A percentile compares a stretch with the other conserved stretches of the same genome.
phyloP scores from a whole-genome alignment of 805 yeast species.

The Myxozyma neotropica region DNA sequence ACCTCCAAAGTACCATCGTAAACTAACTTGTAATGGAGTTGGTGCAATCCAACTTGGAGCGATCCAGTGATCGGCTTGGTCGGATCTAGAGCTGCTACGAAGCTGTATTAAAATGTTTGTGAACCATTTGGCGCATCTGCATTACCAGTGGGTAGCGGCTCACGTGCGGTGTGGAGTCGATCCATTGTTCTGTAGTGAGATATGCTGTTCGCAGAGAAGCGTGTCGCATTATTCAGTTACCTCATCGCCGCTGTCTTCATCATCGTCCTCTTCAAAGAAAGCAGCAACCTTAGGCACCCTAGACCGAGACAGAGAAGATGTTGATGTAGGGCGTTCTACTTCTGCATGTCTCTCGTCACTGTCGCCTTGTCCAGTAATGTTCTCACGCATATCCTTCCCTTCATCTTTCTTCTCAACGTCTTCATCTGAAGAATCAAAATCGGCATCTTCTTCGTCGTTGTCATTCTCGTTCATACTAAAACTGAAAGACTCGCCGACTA shows the following conservation, averaged over 20 bases:
- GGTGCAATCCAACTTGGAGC: no score
- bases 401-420: slow-evolving; percentile 3
- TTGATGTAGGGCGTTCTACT: background rate
- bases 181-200: no score
- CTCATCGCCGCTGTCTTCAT: slow-evolving; percentile 3
- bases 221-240: background rate
- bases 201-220: no score
- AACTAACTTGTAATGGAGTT: no score
- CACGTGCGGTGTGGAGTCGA: no score
- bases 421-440: background rate
- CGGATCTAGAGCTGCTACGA: no score
- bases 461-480: slow-evolving; percentile 9
- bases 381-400: slow-evolving; percentile 1
- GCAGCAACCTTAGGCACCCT: slow-evolving; percentile 23
- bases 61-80: no score
- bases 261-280: slow-evolving; percentile 28
- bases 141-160: no score
- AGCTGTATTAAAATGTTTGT: no score
- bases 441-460: slow-evolving; percentile 1
- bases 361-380: background rate
- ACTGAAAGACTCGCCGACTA: slow-evolving; percentile 34
- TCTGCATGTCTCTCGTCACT: background rate
- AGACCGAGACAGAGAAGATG: slow-evolving; percentile 1
- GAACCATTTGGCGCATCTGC: no score
- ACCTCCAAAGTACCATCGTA: no score